phyloP scores from a whole-genome alignment of 495 filamentous ascomycete genomes.

The Lindgomyces ingoldianus region DNA sequence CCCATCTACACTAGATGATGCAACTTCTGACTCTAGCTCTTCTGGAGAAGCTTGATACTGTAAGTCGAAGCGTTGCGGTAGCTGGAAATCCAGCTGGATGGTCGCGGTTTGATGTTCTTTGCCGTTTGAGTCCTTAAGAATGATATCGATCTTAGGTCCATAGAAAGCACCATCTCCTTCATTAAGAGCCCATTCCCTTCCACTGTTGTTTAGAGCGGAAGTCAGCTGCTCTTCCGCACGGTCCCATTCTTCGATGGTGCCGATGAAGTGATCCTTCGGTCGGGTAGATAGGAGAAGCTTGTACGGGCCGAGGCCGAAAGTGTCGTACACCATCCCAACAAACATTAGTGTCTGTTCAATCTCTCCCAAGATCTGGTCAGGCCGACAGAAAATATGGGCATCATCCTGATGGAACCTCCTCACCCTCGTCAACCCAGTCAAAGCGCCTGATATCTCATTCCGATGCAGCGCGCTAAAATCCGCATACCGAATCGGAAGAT shows the following conservation, averaged over 20 bases:
- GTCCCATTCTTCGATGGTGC: conserved; percentile 77
- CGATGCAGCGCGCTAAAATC: conserved; percentile 92
- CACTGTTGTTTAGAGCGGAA: conserved; percentile 65
- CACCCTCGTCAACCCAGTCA: conserved; percentile 85
- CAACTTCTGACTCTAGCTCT: conserved; percentile 56
- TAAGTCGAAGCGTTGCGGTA: conserved; percentile 79
- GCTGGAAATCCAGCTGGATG: conserved; percentile 90
- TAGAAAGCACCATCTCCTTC: conserved; percentile 91
- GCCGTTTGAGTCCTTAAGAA: conserved; percentile 76
- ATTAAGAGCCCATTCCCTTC: conserved; percentile 68
- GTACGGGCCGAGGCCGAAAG: conserved; percentile 72
- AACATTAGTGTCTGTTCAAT: conserved; percentile 79
- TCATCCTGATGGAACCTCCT: conserved; percentile 96
- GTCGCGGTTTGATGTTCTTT: conserved; percentile 93
- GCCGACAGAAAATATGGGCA: conserved; percentile 91
- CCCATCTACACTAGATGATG: conserved; percentile 41
- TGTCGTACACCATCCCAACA: conserved; percentile 73
- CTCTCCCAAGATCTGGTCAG: conserved; percentile 77
- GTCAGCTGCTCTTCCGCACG: conserved; percentile 73
- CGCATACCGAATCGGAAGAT: conserved; percentile 86
- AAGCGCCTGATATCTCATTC: conserved; percentile 82
- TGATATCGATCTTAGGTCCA: conserved; percentile 92
- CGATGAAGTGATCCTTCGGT: conserved; percentile 75
- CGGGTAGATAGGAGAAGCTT: conserved; percentile 79
- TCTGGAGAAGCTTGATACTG: conserved; percentile 68